Conservation (phyloP, 441 rosid genomes). For the Erodium texanum region DNA sequence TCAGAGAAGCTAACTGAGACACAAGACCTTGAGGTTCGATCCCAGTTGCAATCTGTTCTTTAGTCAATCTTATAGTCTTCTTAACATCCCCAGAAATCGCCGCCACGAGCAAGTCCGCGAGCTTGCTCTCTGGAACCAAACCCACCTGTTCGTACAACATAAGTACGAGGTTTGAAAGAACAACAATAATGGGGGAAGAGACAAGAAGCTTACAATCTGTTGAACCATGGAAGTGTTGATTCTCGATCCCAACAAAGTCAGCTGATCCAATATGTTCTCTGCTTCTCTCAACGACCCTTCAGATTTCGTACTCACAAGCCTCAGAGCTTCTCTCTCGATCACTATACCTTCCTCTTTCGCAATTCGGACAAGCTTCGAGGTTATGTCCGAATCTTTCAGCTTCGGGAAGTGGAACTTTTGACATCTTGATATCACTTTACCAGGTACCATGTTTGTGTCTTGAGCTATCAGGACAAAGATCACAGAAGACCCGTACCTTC, state of each 20-base stretch:
- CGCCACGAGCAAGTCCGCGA: constrained; percentile 20
- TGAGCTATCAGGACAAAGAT: constrained; percentile 20
- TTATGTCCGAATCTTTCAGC: constrained; percentile 21
- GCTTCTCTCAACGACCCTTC: constrained; percentile 30
- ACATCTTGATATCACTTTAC: constrained; percentile 18
- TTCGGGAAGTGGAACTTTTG: constrained; percentile 26
- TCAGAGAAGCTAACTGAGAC: constrained; percentile 24
- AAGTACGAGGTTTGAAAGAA: neutral
- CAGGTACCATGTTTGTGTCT: constrained; percentile 17
- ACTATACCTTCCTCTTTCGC: constrained; percentile 16
- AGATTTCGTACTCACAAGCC: constrained; percentile 20
- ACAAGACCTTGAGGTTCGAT: constrained; percentile 19
- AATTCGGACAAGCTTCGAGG: constrained; percentile 18
- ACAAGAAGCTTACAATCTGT: constrained; percentile 20
- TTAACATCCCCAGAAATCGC: constrained; percentile 23
- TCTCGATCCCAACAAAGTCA: constrained; percentile 22
- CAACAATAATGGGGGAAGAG: neutral
- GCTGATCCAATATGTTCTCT: constrained; percentile 24
- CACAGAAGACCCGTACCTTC: constrained; percentile 7
- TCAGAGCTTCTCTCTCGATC: constrained; percentile 24
- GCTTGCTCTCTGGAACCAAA: constrained; percentile 20
- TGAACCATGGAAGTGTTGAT: constrained; percentile 24
- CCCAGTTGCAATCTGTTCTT: constrained; percentile 19
- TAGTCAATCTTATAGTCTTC: constrained; percentile 20
- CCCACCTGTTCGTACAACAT: constrained; percentile 17